Evolutionary conservation across 257 asterid genomes (phyloP).

Genomic region (Misopates orontium): DNA sequence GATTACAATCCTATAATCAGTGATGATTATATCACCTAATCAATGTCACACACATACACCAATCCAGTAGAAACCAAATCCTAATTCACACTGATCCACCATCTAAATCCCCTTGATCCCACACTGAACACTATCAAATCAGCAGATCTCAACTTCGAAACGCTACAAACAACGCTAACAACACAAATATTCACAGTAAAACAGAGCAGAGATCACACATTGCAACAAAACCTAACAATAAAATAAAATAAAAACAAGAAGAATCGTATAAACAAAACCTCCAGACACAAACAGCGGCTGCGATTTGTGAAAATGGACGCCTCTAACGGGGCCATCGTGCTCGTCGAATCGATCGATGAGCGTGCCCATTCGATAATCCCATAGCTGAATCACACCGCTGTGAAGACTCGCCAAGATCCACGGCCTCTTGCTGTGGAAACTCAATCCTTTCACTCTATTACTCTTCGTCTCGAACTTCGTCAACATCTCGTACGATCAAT

Average conservation of each 20-base stretch:
- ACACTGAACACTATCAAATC: not conserved
- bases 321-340: constrained; percentile 95
- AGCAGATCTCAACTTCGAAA: constrained; percentile 35
- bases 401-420: constrained; percentile 99
- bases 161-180: not conserved
- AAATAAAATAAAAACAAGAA: not conserved
- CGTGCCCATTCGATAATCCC: constrained; percentile 99
- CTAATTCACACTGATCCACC: constrained; percentile 16
- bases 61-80: constrained; percentile 3
- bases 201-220: constrained; percentile 22
- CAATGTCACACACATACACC: constrained; percentile 15
- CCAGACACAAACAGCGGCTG: constrained; percentile 96
- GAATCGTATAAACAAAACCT: constrained; percentile 42
- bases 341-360: constrained; percentile 89
- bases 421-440: constrained; percentile 93
- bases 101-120: constrained; percentile 7
- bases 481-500: constrained; percentile 52
- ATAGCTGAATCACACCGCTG: constrained; percentile 97
- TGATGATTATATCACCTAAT: constrained; percentile 19
- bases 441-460: constrained; percentile 91
- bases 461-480: constrained; percentile 98
- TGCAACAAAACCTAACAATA: constrained; percentile 17
- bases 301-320: constrained; percentile 83
- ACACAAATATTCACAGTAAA: constrained; percentile 8
- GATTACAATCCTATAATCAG: constrained; percentile 7